Evolutionary conservation across 257 asterid genomes (phyloP).

Genomic region (Solanum ahanhuiri): DNA sequence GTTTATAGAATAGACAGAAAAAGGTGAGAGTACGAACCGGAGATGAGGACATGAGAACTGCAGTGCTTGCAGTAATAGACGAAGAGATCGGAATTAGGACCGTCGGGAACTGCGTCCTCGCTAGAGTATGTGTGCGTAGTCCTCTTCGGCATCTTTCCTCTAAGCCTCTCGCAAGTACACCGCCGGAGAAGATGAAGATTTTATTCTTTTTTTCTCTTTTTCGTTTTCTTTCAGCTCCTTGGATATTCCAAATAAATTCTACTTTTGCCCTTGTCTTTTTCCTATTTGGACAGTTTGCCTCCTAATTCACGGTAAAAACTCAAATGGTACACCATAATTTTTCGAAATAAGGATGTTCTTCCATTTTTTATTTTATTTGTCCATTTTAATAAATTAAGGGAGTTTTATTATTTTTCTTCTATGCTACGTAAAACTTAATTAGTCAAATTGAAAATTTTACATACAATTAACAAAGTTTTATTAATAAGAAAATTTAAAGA

Average conservation of each 20-base stretch:
- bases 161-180: background rate
- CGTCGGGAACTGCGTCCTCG: slow-evolving; percentile 87
- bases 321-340: too few species aligned
- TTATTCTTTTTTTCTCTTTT: background rate
- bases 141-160: slow-evolving; percentile 74
- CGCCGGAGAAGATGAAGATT: background rate
- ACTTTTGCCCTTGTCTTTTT: background rate
- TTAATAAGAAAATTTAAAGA: too few species aligned
- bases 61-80: slow-evolving; percentile 97
- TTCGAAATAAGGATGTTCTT: too few species aligned
- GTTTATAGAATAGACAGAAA: background rate
- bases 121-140: slow-evolving; percentile 96
- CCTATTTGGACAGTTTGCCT: background rate
- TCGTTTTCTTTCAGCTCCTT: background rate
- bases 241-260: background rate
- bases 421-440: too few species aligned
- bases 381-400: too few species aligned
- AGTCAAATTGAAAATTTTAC: too few species aligned
- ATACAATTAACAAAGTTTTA: too few species aligned
- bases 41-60: slow-evolving; percentile 90
- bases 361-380: too few species aligned
- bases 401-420: too few species aligned
- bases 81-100: slow-evolving; percentile 86
- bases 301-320: background rate
- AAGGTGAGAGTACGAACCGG: slow-evolving; percentile 34